These are phyloP conservation scores for Peronosclerospora sorghi DNA, from an alignment of 352 stramenopile genomes.

Conservation along the genomic window DNA sequence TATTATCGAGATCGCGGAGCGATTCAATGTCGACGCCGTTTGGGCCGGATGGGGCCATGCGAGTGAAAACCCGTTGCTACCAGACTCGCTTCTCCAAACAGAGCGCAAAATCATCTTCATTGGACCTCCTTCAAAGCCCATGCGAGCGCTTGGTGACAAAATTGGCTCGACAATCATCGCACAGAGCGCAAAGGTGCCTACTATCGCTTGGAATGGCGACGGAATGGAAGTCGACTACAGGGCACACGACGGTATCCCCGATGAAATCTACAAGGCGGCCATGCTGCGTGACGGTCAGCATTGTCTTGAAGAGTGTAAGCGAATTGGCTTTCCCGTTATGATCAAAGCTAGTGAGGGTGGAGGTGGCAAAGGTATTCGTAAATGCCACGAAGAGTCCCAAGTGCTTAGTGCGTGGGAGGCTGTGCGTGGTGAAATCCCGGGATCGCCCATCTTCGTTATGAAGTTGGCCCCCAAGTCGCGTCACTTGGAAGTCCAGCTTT, in stretches of 20 bases:
- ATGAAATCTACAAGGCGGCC: conserved; percentile 89
- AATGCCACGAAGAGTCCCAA: conserved; percentile 85
- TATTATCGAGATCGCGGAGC: conserved; percentile 96
- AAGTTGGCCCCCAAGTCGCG: conserved; percentile 94
- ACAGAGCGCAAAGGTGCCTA: conserved; percentile 96
- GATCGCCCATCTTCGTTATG: conserved; percentile 99
- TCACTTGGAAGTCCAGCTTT: conserved; percentile 98
- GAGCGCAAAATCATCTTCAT: conserved; percentile 97
- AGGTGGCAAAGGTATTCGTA: conserved; percentile 98
- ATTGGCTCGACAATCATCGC: conserved; percentile 99
- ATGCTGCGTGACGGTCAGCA: conserved; percentile 88
- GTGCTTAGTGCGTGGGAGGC: conserved; percentile 93
- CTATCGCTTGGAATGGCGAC: conserved; percentile 98
- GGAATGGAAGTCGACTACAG: conserved; percentile 91
- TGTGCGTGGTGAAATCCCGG: conserved; percentile 96
- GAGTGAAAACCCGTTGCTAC: conserved; percentile 96
- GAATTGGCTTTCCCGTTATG: conserved; percentile 99
- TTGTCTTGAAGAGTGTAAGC: conserved; percentile 87
- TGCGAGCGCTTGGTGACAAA: conserved; percentile 99
- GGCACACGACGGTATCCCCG: conserved; percentile 77
- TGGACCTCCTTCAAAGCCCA: conserved; percentile 93
- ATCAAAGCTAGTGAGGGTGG: conserved; percentile 99
- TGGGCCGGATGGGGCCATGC: conserved; percentile 99
- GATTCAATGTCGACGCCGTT: conserved; percentile 94
- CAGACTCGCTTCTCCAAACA: conserved; percentile 87